Evolutionary conservation across 352 stramenopile species (phyloP).

Genomic region (Thalassiosira oceanica): DNA sequence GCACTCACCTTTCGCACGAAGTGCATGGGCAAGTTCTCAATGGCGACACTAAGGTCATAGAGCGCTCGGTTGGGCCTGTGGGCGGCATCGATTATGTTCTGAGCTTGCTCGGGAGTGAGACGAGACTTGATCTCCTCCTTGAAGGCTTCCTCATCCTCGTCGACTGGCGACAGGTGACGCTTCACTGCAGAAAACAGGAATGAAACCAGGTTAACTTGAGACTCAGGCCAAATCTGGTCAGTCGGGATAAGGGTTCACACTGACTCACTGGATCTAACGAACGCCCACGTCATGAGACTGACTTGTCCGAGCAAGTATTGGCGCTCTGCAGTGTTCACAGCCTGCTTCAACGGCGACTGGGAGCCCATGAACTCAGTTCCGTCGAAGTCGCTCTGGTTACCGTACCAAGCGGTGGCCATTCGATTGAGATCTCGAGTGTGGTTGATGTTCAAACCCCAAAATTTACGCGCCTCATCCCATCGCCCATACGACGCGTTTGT

Average conservation of each 20-base stretch:
- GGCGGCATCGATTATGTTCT: conserved; percentile 17
- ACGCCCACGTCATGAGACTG: conserved; percentile 12
- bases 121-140: conserved; percentile 2
- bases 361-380: conserved; percentile 8
- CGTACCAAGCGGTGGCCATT: conserved; percentile 18
- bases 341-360: neutral
- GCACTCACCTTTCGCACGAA: conserved; percentile 20
- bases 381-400: conserved; percentile 3
- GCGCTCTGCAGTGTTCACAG: conserved; percentile 8
- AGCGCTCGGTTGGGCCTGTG: conserved; percentile 50
- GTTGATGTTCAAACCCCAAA: conserved; percentile 74
- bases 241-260: too few relatives aligned
- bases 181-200: too few relatives aligned
- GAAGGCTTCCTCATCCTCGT: conserved; percentile 32
- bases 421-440: conserved; percentile 43
- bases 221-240: too few relatives aligned
- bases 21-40: conserved; percentile 29
- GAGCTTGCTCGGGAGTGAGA: conserved; percentile 8
- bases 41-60: conserved; percentile 15
- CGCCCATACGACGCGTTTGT: conserved; percentile 47
- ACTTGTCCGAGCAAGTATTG: conserved; percentile 15
- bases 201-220: too few relatives aligned
- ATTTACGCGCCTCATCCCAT: conserved; percentile 59
- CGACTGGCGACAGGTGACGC: conserved; percentile 33
- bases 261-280: conserved; percentile 15